phyloP scores from a whole-genome alignment of 2,329 filamentous ascomycete genomes.

The Achaetomium macrosporum region DNA sequence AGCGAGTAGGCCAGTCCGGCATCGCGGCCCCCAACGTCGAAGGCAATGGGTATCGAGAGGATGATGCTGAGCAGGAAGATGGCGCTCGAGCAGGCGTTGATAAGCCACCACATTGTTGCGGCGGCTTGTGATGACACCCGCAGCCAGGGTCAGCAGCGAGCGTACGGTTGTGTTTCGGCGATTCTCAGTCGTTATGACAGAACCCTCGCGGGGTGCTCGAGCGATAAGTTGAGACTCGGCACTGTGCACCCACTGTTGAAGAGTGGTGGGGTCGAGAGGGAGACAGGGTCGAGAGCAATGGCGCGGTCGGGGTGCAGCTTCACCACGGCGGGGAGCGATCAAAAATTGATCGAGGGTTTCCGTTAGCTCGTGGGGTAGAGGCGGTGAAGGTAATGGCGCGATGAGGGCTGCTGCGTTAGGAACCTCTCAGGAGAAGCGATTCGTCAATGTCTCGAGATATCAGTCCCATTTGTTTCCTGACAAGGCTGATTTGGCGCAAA shows the following conservation, averaged over 20 bases:
- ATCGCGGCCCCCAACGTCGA: conserved; percentile 93
- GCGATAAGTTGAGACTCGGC: conserved; percentile 3
- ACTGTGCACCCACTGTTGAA: conserved; percentile 12
- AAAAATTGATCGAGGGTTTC: background rate
- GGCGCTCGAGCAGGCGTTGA: conserved; percentile 71
- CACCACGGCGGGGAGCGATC: background rate
- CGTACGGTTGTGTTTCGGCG: background rate
- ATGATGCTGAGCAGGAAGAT: conserved; percentile 88
- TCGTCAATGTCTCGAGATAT: conserved; percentile 10
- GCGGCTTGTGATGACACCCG: conserved; percentile 16
- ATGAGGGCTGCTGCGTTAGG: conserved; percentile 5
- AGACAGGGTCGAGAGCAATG: background rate
- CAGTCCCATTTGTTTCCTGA: conserved; percentile 7
- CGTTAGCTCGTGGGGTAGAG: background rate
- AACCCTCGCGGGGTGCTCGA: conserved; percentile 4
- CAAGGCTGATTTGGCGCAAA: background rate
- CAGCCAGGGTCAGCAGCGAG: conserved; percentile 5
- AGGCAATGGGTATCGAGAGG: conserved; percentile 92
- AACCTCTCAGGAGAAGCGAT: conserved; percentile 7
- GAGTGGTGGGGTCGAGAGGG: conserved; percentile 5
- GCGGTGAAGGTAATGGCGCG: conserved; percentile 9
- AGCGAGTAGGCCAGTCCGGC: conserved; percentile 93
- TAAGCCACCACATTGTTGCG: conserved; percentile 67
- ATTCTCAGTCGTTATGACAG: background rate
- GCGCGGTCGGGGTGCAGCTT: background rate